Evolutionary conservation across 306 rosid genomes (phyloP), one percentile per base, ranked within the genome.

Genomic region (Prunus persica): DNA sequence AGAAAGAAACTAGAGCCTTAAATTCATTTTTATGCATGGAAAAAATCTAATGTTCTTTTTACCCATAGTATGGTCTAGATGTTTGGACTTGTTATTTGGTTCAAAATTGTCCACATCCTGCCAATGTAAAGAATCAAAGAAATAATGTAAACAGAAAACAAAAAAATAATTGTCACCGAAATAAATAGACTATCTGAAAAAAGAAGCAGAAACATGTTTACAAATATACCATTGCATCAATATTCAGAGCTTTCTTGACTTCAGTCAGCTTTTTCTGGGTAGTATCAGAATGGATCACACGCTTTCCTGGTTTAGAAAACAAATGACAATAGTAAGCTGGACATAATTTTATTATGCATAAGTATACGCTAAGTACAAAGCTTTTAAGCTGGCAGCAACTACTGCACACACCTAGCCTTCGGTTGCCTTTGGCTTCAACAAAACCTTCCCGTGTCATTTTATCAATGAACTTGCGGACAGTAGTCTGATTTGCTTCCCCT

Each of bases 391-490:
- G 47, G 28, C 18, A 64, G 32, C 41, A 50, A 6, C 12, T 14
- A 50, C 25, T 3, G 54, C 43, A 50, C 65, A 38, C 79, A 92
- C 99, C 98, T 69, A 92, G 87, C 89, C 86, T 91, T 85, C 87
- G 82, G 84, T 2, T 89, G 80, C 93, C 91, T 81, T 86, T 89
- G 71, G 88, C 86, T 84, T 92, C 98, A 45, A 92, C 80, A 75
- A 85, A 91, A 64, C 99, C 99, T 51, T 96, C 99, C 72, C 61
- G 86, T 41, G 87, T 69, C 97, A 95, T 92, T 80, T 80, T 89
- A 15, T 86, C 88, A 71, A 92, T 81, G 70, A 92, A 81, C 85
- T 87, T 95, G 63, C 97, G 91, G n/a, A 89, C 80, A 7, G 83
- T 86, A 28, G 74, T 76, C 78, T 76, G 92, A 82, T 52, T 92